Conservation (phyloP, 805 yeast genomes). For the Wickerhamomyces chambardii region DNA sequence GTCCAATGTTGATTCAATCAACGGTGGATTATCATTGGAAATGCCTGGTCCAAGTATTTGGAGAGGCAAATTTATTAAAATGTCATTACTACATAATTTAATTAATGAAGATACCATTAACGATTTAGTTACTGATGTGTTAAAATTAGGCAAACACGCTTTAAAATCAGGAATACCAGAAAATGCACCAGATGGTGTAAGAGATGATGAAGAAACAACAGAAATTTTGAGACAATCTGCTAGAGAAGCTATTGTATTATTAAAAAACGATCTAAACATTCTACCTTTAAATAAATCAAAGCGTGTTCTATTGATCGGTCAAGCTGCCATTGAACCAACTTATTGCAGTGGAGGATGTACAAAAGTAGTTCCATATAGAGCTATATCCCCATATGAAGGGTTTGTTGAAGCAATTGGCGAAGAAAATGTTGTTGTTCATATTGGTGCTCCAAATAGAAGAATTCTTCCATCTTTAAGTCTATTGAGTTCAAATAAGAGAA, state of each 20-base stretch:
- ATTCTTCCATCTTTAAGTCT: no score
- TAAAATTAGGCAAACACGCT: constrained; percentile 40
- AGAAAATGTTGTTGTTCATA: no score
- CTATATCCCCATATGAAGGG: constrained; percentile 40
- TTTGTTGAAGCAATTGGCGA: constrained; percentile 23
- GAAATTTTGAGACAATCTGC: constrained; percentile 44
- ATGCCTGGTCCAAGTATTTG: constrained; percentile 55
- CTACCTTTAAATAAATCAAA: constrained; percentile 38
- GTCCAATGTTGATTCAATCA: constrained; percentile 43
- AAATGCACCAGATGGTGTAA: no score
- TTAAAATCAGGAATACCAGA: no score
- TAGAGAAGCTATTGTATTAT: constrained; percentile 44
- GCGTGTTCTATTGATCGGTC: constrained; percentile 46
- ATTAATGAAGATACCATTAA: no score
- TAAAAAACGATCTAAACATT: constrained; percentile 41
- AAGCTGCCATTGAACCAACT: constrained; percentile 40
- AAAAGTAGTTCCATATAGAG: constrained; percentile 36
- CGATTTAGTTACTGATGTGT: no score
- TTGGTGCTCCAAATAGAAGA: no score
- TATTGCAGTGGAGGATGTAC: constrained; percentile 62
- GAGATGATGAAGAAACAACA: constrained; percentile 34
- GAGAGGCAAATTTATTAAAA: no score
- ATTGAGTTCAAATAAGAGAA: no score
- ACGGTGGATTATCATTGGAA: constrained; percentile 56
- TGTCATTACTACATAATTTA: no score